Conservation (phyloP, 2,329 filamentous ascomycete genomes). For the Tolypocladium guangdongense region DNA sequence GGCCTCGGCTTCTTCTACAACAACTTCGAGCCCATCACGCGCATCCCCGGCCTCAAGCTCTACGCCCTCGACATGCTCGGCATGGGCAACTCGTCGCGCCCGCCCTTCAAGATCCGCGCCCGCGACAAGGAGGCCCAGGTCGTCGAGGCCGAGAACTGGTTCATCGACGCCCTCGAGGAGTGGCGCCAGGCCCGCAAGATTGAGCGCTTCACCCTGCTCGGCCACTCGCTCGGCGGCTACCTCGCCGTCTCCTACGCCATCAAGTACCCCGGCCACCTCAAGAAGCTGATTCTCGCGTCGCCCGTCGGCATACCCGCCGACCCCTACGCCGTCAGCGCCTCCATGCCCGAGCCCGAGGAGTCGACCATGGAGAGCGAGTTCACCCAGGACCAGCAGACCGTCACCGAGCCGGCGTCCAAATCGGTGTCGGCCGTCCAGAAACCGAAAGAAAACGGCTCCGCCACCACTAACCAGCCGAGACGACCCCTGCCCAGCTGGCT, state of each 20-base stretch:
- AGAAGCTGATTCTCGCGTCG: slow-evolving; percentile 91
- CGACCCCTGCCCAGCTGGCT: slow-evolving; percentile 73
- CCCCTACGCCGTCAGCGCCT: slow-evolving; percentile 73
- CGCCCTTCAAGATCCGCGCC: slow-evolving; percentile 72
- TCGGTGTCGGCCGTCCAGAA: background rate
- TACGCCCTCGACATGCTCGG: slow-evolving; percentile 93
- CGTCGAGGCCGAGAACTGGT: slow-evolving; percentile 86
- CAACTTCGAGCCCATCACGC: slow-evolving; percentile 83
- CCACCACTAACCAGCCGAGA: slow-evolving; percentile 23
- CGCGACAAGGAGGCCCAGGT: slow-evolving; percentile 75
- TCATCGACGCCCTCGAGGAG: slow-evolving; percentile 90
- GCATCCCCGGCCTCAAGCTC: slow-evolving; percentile 71
- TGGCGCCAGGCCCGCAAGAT: slow-evolving; percentile 85
- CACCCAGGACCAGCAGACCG: slow-evolving; percentile 56
- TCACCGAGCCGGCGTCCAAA: slow-evolving; percentile 20
- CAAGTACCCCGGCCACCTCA: slow-evolving; percentile 88
- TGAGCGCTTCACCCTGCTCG: slow-evolving; percentile 85
- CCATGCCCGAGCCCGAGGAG: slow-evolving; percentile 64
- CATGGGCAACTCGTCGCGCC: slow-evolving; percentile 82
- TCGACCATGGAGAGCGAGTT: slow-evolving; percentile 71
- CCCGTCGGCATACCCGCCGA: slow-evolving; percentile 93
- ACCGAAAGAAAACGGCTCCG: slow-evolving; percentile 25
- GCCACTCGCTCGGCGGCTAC: slow-evolving; percentile 90
- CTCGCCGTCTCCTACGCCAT: slow-evolving; percentile 90
- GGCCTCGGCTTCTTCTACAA: slow-evolving; percentile 97